Evolutionary conservation across 495 filamentous ascomycete genomes (phyloP).

Genomic region (Pseudevernia furfuracea): DNA sequence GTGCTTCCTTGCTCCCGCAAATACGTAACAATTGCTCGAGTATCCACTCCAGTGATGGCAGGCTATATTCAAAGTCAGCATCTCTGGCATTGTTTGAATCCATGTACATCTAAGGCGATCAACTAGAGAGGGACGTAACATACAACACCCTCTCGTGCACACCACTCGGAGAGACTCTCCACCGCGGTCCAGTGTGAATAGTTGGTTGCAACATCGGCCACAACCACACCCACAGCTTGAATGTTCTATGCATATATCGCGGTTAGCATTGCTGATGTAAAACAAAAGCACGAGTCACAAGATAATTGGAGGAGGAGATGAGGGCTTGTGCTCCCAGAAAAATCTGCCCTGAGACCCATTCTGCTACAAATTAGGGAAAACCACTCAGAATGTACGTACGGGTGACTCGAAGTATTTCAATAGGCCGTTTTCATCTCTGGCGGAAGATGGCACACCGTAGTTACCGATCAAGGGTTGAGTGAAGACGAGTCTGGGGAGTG

Average conservation of each 20-base stretch:
- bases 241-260: conserved; percentile 47
- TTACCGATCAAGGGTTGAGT: conserved; percentile 98
- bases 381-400: not conserved
- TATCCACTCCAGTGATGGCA: conserved; percentile 94
- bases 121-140: not conserved
- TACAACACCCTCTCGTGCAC: conserved; percentile 78
- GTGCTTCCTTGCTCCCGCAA: conserved; percentile 95
- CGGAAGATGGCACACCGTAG: conserved; percentile 82
- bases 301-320: not conserved
- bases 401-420: conserved; percentile 35
- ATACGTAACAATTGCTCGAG: conserved; percentile 88
- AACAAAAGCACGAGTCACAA: not conserved
- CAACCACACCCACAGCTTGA: conserved; percentile 90
- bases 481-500: conserved; percentile 51
- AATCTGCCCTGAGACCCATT: not conserved
- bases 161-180: conserved; percentile 88
- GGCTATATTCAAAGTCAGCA: conserved; percentile 35
- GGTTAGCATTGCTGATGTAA: not conserved
- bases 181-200: conserved; percentile 99
- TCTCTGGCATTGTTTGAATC: not conserved
- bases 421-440: conserved; percentile 38
- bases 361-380: not conserved
- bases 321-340: not conserved
- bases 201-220: conserved; percentile 84
- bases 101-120: not conserved